Conservation (phyloP, 2,329 filamentous ascomycete species). For the Fusarium pininemorale region DNA sequence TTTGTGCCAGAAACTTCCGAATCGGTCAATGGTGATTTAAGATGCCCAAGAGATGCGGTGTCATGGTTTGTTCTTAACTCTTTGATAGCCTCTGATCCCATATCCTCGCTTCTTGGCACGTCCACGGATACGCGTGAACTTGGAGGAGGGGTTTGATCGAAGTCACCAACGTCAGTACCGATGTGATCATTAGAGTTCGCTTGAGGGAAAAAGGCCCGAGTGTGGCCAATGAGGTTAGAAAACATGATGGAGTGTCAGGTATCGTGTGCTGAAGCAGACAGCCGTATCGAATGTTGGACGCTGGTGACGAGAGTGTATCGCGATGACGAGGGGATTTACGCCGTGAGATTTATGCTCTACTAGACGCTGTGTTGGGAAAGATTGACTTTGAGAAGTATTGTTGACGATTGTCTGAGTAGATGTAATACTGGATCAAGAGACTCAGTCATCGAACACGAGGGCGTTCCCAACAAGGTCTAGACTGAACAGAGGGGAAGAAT, state of each 20-base stretch:
- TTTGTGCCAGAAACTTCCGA: constrained; percentile 34
- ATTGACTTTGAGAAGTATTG: background rate
- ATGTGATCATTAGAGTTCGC: constrained; percentile 21
- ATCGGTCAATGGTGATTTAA: constrained; percentile 36
- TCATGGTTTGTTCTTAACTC: constrained; percentile 6
- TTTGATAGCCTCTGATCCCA: background rate
- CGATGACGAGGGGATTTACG: background rate
- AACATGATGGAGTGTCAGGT: constrained; percentile 31
- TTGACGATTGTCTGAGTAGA: background rate
- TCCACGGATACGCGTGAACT: constrained; percentile 45
- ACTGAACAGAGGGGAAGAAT: background rate
- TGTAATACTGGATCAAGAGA: background rate
- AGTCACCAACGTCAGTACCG: constrained; percentile 39
- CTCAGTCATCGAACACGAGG: constrained; percentile 21
- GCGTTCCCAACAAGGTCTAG: background rate
- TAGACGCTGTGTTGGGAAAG: background rate
- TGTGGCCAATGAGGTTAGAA: constrained; percentile 36
- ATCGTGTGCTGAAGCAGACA: background rate
- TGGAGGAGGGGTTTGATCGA: constrained; percentile 48
- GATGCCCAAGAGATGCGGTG: constrained; percentile 29
- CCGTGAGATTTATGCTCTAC: background rate
- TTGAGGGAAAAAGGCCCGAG: constrained; percentile 30
- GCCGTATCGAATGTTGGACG: background rate
- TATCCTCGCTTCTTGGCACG: constrained; percentile 20
- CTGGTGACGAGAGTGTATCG: background rate